Base-by-base conservation (phyloP, 2,329 filamentous ascomycete species). In the Xylariaceae sp. region DNA sequence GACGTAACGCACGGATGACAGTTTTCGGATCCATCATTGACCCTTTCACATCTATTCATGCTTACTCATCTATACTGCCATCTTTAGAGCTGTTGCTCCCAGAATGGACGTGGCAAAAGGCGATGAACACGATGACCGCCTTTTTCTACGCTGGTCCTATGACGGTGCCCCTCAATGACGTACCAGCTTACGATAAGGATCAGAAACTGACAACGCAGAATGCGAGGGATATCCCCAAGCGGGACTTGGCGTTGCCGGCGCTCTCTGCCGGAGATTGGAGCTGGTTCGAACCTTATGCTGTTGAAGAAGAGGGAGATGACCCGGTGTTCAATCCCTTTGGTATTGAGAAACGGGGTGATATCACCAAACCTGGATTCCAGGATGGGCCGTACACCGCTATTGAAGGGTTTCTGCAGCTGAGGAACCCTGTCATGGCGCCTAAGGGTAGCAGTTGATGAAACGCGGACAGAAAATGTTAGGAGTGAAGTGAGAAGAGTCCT, bases 101-200 rank as follows among this genome's bases (percentile, higher is more conserved):
- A 0, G 10, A 60, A 0, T 76, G 72, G 72, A 72, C 69, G 0
- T 69, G 67, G 67, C 65, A 75, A 51, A 22, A 43, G 0, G 71
- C 72, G 4, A 54, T 75, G 57, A 54, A 64, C 10, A 65, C 52
- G 1, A 75, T 76, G 66, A 72, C 65, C 0, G 71, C 72, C 0
- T 76, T 76, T 48, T 74, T 74, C 57, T 68, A 70, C 45, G 49
- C 64, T 0, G 74, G 74, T 0, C 74, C 72, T 0, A 10, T 72
- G 26, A 57, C 65, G 0, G 39, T 72, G 6, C 61, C 63, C 2
- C 34, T 32, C 0, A 59, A 67, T 9, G 57, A 68, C 6, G 59
- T 59, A 5, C 22, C 13, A 1, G 47, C 2, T 5, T 42, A 41
- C 15, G 44, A 45, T n/a, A n/a, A 37, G n/a, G 5, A 8, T 5